Base-by-base conservation (phyloP, 208 protist species). In the Acanthamoeba healyi region DNA sequence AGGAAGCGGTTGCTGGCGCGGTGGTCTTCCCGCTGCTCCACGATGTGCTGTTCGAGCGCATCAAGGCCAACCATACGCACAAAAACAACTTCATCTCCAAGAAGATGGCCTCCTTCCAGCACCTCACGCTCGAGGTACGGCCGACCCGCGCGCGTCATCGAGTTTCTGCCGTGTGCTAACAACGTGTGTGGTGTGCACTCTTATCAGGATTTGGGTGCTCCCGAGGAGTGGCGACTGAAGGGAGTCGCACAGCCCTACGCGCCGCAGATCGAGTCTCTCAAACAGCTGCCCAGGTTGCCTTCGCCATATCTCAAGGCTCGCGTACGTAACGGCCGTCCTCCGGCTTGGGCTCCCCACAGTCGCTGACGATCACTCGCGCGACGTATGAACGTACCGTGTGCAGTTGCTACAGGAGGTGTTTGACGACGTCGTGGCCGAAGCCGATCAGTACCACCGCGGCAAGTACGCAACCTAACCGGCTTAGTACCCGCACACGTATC, bases 51-150 rank as follows among this genome's bases (percentile, higher is more conserved):
- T 74, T 74, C 65, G 65, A 74, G 36, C 65, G 65, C n/a, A 74
- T 74, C 65, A 74, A 42, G 65, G 65, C 65, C 65, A 74, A 74
- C 36, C 65, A 74, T 32, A 74, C 65, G 9, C 65, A 74, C 65
- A 74, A 74, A 32, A 74, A 74, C 65, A 74, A 40, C 65, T 74
- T 74, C 36, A 38, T 74, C 65, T 34, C 65, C 65, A 74, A 74
- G 65, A 74, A 74, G 65, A 74, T 74, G 65, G 65, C 65, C 36
- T 74, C 65, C 36, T 74, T 74, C 65, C 65, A 74, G 65, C 65
- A 74, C 32, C 65, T 74, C 36, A 74, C 65, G 1, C 65, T 74
- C 34, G 65, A 74, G 65, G 65, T 74, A 74, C 65, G 19, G 7
- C 56, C n/a, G 10, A 7, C 56, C 14, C 2, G 46, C 46, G 46